Conservation (phyloP, 768 basidiomycete genomes). For the Suillus tomentosus region DNA sequence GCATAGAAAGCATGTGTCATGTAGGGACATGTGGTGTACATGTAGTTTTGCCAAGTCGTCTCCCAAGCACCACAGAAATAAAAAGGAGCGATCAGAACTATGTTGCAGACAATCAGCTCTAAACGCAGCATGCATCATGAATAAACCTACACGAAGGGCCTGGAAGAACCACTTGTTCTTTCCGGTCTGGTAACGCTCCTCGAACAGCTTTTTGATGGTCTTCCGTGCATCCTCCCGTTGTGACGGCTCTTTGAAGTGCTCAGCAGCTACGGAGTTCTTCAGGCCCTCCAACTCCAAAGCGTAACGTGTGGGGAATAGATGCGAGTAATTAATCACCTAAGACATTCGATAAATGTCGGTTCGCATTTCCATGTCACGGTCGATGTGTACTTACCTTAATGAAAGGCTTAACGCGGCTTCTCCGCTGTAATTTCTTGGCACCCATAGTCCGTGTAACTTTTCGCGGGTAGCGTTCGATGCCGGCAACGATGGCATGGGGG, state of each 20-base stretch:
- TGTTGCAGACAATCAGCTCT: constrained; percentile 11
- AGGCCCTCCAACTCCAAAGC: constrained; percentile 93
- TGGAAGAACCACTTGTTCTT: constrained; percentile 99
- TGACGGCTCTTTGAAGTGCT: constrained; percentile 97
- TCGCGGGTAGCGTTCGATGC: constrained; percentile 96
- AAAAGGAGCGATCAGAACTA: constrained; percentile 38
- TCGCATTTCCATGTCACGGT: not conserved
- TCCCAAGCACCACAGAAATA: constrained; percentile 18
- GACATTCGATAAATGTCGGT: constrained; percentile 3
- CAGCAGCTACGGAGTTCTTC: constrained; percentile 80
- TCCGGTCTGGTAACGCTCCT: constrained; percentile 90
- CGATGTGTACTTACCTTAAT: constrained; percentile 74
- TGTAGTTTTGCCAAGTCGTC: constrained; percentile 35
- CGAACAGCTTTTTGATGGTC: constrained; percentile 92
- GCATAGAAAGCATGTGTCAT: constrained; percentile 30
- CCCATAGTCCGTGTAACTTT: constrained; percentile 99
- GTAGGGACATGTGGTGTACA: constrained; percentile 39
- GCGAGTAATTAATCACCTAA: constrained; percentile 95
- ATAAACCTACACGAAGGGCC: constrained; percentile 65
- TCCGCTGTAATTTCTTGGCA: constrained; percentile 86
- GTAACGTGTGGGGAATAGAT: constrained; percentile 99
- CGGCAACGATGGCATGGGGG: constrained; percentile 97
- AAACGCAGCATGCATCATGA: not conserved
- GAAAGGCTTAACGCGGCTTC: constrained; percentile 99
- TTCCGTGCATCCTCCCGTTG: constrained; percentile 96